Percentiles rank a stretch among this genome's conserved stretches.
phyloP scores from a whole-genome alignment of 306 rosid genomes.

The Erythrophleum fordii region DNA sequence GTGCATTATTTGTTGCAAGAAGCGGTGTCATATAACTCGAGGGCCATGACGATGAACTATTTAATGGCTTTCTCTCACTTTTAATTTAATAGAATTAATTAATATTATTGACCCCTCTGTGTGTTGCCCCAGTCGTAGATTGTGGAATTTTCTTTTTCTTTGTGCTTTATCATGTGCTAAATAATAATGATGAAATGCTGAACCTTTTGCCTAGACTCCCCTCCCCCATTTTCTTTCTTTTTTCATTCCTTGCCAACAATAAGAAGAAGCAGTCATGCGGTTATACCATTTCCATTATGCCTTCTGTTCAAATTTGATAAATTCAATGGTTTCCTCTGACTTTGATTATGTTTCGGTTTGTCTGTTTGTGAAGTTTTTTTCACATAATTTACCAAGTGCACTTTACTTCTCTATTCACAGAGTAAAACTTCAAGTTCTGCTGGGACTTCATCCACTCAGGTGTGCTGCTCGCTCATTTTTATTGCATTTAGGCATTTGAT shows the following conservation, averaged over 20 bases:
- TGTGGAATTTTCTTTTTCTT: not conserved
- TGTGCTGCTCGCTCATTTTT: slow-evolving; percentile 41
- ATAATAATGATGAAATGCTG: not conserved
- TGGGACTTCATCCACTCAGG: slow-evolving; percentile 81
- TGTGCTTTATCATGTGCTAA: not conserved
- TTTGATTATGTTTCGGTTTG: not conserved
- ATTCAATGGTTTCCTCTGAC: not conserved
- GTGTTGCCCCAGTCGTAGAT: not conserved
- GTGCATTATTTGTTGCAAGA: not conserved
- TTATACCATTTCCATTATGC: slow-evolving; percentile 17
- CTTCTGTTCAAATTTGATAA: slow-evolving; percentile 15
- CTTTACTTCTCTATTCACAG: slow-evolving; percentile 50
- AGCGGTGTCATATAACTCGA: not conserved
- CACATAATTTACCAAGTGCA: not conserved
- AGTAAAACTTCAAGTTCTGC: slow-evolving; percentile 68
- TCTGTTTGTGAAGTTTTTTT: not conserved
- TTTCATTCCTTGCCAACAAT: not conserved
- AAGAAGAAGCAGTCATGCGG: slow-evolving; percentile 2
- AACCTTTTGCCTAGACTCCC: slow-evolving; percentile 17
- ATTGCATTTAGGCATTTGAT: slow-evolving; percentile 25
- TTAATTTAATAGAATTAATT: not conserved
- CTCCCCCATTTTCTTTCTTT: too few relatives aligned
- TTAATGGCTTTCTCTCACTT: not conserved
- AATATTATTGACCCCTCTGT: not conserved
- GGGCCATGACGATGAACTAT: not conserved